Base-by-base conservation (phyloP, 441 rosid species). In the Rhodomyrtus psidioides region DNA sequence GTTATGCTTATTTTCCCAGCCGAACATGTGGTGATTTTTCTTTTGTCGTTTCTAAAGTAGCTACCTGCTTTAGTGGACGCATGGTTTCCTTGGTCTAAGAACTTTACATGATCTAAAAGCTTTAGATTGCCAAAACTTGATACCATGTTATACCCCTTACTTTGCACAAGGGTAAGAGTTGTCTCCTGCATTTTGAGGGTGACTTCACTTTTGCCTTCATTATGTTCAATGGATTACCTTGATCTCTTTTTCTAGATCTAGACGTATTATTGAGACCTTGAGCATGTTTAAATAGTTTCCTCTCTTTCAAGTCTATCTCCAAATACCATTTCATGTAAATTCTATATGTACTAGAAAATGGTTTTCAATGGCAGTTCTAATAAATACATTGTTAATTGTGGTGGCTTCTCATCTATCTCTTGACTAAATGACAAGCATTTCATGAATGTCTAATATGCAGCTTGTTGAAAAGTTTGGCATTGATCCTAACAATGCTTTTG, bases 391-490 rank as follows among this genome's bases (percentile, higher is more conserved):
- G n/a, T 70, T 70, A 70, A 34, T 70, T 70, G 85, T 42, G 82
- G 53, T 70, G 83, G 53, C 34, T 46, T 55, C 82, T 83, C n/a
- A 56, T 23, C 27, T 87, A 70, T 21, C 54, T 51, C 57, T 65
- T 57, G 39, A 55, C 49, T 49, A 21, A 70, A 70, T 70, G 49
- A 70, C 79, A 34, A 70, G n/a, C 79, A 70, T 34, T 34, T 39
- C 49, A 21, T 39, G n/a, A 19, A 81, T 86, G 28, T 84, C 34
- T 81, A 44, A 26, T 59, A 82, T 83, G 90, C 98, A 97, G 99
- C 95, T 95, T 88, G 99, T 97, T 74, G 98, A 97, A 91, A 93
- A 94, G 90, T 97, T 97, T 74, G 99, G 99, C 82, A 96, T 97
- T 90, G 99, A 97, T 90, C 98, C 99, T 44, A 94, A 94, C 58